phyloP scores from a whole-genome alignment of 257 asterid species.

The Mitragyna speciosa region DNA sequence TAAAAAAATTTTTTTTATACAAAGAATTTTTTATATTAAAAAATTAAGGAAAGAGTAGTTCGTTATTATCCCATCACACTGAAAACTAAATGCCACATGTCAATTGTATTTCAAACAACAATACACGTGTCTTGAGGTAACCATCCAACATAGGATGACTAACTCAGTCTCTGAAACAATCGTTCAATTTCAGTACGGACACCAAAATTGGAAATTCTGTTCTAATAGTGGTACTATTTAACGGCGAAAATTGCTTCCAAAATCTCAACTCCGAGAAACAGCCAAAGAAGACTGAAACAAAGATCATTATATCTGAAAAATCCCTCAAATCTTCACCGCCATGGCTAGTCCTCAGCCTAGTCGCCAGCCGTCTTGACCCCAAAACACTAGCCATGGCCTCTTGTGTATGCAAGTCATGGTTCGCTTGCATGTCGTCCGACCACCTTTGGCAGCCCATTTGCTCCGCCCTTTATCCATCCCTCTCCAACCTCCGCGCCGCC shows the following conservation, averaged over 20 bases:
- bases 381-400: conserved; percentile 55
- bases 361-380: conserved; percentile 60
- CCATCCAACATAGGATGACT: background rate
- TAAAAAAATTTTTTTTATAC: too few relatives aligned
- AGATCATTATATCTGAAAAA: conserved; percentile 7
- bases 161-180: too few relatives aligned
- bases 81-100: background rate
- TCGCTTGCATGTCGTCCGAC: conserved; percentile 56
- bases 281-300: background rate
- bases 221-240: too few relatives aligned
- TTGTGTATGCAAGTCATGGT: conserved; percentile 76
- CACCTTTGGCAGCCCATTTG: conserved; percentile 75
- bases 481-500: conserved; percentile 48
- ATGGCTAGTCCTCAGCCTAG: conserved; percentile 65
- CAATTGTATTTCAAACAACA: background rate
- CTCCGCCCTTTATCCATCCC: conserved; percentile 57
- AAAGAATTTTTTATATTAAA: too few relatives aligned
- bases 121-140: background rate
- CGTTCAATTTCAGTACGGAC: background rate
- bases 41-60: too few relatives aligned
- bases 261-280: background rate
- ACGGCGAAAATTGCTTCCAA: background rate
- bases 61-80: too few relatives aligned
- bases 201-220: too few relatives aligned
- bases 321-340: conserved; percentile 39